These are phyloP conservation scores for Arthrobotrys pseudoclavata DNA, from an alignment of 2,329 filamentous ascomycete genomes.

Conservation along the genomic window DNA sequence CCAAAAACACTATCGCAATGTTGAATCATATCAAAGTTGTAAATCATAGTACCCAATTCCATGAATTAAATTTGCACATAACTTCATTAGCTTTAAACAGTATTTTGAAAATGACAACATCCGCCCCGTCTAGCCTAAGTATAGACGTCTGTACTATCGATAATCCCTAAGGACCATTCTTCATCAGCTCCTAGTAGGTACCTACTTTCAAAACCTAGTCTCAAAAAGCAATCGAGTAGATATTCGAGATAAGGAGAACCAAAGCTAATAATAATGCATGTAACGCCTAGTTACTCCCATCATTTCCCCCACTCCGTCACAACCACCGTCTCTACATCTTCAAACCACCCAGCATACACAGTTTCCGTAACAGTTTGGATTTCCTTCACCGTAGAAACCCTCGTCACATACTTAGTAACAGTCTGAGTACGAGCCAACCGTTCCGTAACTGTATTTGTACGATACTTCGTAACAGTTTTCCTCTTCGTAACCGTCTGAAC, in stretches of 20 bases:
- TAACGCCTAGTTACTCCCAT: background rate
- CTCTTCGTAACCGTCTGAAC: conserved; percentile 13
- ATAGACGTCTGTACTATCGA: too few species aligned
- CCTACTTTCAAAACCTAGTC: too few species aligned
- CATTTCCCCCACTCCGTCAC: conserved; percentile 12
- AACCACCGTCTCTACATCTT: conserved; percentile 13
- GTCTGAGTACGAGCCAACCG: conserved; percentile 1
- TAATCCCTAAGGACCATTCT: too few species aligned
- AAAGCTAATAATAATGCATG: background rate
- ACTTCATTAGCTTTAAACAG: too few species aligned
- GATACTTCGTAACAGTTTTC: conserved; percentile 15
- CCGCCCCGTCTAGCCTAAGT: too few species aligned
- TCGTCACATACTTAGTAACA: conserved; percentile 29
- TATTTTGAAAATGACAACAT: too few species aligned
- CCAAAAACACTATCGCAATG: too few species aligned
- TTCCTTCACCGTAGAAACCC: conserved; percentile 19
- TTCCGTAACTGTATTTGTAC: conserved; percentile 31
- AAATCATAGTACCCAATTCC: too few species aligned
- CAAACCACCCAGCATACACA: conserved; percentile 1
- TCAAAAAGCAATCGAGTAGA: background rate
- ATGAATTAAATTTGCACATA: too few species aligned
- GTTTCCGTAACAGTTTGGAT: conserved; percentile 18
- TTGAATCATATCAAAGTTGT: too few species aligned
- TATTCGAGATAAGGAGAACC: too few species aligned
- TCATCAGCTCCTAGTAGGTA: too few species aligned